Evolutionary conservation across 768 basidiomycete genomes (phyloP), one percentile per base, ranked within the genome.

Genomic region (Lentinula aciculospora): DNA sequence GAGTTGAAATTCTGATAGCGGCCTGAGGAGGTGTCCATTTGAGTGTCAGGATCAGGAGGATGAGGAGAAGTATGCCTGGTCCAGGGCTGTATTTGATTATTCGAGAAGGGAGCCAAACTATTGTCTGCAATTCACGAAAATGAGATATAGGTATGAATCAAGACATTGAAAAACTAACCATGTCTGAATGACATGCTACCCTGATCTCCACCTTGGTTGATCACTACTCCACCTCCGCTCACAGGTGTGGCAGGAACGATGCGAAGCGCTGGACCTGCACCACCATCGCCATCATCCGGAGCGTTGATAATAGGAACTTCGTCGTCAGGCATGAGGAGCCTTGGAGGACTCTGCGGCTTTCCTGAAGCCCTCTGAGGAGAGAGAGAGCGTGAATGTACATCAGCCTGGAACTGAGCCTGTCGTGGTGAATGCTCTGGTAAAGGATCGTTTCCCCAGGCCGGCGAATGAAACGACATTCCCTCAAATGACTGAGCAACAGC

Each of bases 191-290:
- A 76, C 36, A 73, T 36, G 19, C 17, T 44, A 8, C 45, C 32
- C 19, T 42, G 42, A 10, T 34, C 46, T 17, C 53, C 45, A 19
- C 45, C 77, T 37, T 73, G 67, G 58, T 78, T 75, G 9, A 72
- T 70, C 36, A 72, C 72, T 27, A 73, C 77, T 34, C 73, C 83
- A 21, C 82, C 84, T 44, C 84, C 85, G 59, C 80, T 81, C 56
- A 93, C 77, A 7, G 91, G 91, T 3, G 91, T 93, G 21, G 90
- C 88, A 40, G 91, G 91, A 6, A 92, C 89, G 60, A 93, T 85
- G 65, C 90, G 83, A 60, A 93, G 77, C 53, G 80, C 80, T 0
- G 87, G 89, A 0, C 86, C 83, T 17, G 73, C 71, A 8, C 72
- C 67, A 36, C 79, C 81, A 56, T 79, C 78, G 40, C 81, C 85